phyloP scores from a whole-genome alignment of 768 basidiomycete genomes.

The Lentinula detonsa region DNA sequence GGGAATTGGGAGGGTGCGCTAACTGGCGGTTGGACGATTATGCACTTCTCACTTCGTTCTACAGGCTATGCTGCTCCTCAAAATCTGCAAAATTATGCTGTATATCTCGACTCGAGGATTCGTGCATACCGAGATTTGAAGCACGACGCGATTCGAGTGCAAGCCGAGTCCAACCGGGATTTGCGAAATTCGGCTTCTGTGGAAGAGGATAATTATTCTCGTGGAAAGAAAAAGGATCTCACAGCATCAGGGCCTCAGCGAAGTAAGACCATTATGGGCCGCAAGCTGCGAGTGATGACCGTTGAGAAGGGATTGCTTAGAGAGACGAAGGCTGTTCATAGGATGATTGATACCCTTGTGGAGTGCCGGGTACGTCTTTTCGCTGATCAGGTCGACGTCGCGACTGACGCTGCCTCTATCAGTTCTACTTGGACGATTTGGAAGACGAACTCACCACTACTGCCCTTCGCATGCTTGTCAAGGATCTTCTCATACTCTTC shows the following conservation, averaged over 20 bases:
- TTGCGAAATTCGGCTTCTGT: constrained; percentile 59
- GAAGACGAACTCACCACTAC: constrained; percentile 88
- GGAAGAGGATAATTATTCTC: constrained; percentile 47
- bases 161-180: constrained; percentile 89
- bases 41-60: not conserved
- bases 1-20: constrained; percentile 83
- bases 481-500: constrained; percentile 92
- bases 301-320: constrained; percentile 94
- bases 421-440: constrained; percentile 94
- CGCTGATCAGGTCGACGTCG: constrained; percentile 2
- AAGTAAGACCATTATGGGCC: constrained; percentile 74
- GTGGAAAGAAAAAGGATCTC: constrained; percentile 24
- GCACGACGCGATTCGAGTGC: constrained; percentile 90
- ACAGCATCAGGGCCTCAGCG: constrained; percentile 35
- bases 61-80: constrained; percentile 81
- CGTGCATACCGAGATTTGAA: constrained; percentile 84
- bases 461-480: constrained; percentile 89
- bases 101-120: constrained; percentile 86
- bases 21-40: not conserved
- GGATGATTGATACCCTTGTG: constrained; percentile 81
- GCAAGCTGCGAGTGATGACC: constrained; percentile 84
- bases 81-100: constrained; percentile 82
- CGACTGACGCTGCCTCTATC: not conserved
- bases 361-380: constrained; percentile 74
- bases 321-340: constrained; percentile 88